Evolutionary conservation across 2,329 filamentous ascomycete genomes (phyloP), one percentile per base, ranked within the genome.

Genomic region (Aspergillus phoenicis): DNA sequence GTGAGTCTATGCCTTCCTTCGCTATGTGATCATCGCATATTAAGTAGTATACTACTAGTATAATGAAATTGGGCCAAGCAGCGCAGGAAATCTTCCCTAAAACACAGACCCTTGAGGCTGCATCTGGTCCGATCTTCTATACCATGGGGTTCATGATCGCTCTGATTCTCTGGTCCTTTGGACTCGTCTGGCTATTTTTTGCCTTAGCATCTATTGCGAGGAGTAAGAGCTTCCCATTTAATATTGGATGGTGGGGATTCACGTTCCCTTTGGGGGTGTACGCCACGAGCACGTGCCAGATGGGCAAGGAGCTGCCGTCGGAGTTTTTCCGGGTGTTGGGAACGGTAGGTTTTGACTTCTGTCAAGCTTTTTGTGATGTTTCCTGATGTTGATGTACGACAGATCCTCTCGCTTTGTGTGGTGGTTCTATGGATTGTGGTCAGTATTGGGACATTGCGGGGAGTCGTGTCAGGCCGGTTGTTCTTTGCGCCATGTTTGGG

Each of bases 191-290:
- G 77, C 67, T 79, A 5, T 76, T 77, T 52, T 76, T 77, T 51
- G 77, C 76, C 3, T 65, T 73, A 1, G 73, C 71, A 0, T 75
- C 74, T 1, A 76, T 79, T 47, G 69, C 67, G 1, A 63, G 68
- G 4, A 70, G 66, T 5, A 72, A 71, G 57, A 70, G 57, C 13
- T 84, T 87, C 62, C 83, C 84, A 0, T 87, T 88, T 71, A 87
- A 87, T 67, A 84, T 87, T 74, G 85, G 85, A 13, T 86, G 85
- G 84, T 87, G 84, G 84, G 83, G 82, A 2, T 87, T 87, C 61
- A 85, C 81, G 0, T 87, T 87, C 64, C 85, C 85, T 0, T 67
- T 86, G 2, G 85, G 85, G 2, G 85, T 86, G 0, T 87, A 83
- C 70, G 80, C 85, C 0, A 72, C 81, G 8, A 79, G 73, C 60